Evolutionary conservation across 1,139 yeast genomes (phyloP).

Genomic region (Diutina neorugosa): DNA sequence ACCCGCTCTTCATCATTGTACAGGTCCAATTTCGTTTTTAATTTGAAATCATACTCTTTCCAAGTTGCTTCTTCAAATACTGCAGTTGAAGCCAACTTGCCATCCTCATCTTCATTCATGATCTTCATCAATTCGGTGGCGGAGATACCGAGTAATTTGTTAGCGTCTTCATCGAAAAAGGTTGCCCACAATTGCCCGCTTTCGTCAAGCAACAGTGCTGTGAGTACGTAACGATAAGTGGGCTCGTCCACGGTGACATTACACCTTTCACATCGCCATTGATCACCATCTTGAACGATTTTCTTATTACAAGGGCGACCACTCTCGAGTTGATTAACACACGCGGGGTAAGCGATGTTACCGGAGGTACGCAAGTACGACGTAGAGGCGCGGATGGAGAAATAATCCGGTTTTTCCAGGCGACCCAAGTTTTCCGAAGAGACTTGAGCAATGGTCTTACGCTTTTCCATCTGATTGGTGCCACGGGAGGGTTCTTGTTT

Average conservation of each 20-base stretch:
- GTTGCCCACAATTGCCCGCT: conserved; percentile 84
- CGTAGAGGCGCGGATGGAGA: conserved; percentile 62
- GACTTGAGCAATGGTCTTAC: conserved; percentile 58
- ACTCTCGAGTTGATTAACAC: conserved; percentile 40
- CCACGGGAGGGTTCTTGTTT: conserved; percentile 23
- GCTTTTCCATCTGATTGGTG: conserved; percentile 19
- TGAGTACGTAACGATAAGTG: conserved; percentile 65
- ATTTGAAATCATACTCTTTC: conserved; percentile 60
- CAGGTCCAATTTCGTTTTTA: conserved; percentile 74
- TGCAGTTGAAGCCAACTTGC: conserved; percentile 32
- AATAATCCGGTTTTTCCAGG: conserved; percentile 69
- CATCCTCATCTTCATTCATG: conserved; percentile 22
- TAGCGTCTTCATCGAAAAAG: conserved; percentile 77
- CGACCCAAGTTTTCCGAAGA: conserved; percentile 61
- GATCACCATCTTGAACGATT: conserved; percentile 56
- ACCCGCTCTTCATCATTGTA: conserved; percentile 72
- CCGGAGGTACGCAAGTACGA: conserved; percentile 54
- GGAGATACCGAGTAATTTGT: conserved; percentile 47
- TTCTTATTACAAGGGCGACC: conserved; percentile 57
- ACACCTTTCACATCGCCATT: conserved; percentile 94
- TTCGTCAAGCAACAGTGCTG: conserved; percentile 60
- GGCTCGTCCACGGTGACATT: conserved; percentile 59
- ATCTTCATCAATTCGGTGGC: conserved; percentile 56
- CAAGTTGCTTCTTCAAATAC: conserved; percentile 44
- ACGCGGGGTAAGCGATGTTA: conserved; percentile 84